phyloP scores from a whole-genome alignment of 495 filamentous ascomycete species.

The Neurospora sp. region DNA sequence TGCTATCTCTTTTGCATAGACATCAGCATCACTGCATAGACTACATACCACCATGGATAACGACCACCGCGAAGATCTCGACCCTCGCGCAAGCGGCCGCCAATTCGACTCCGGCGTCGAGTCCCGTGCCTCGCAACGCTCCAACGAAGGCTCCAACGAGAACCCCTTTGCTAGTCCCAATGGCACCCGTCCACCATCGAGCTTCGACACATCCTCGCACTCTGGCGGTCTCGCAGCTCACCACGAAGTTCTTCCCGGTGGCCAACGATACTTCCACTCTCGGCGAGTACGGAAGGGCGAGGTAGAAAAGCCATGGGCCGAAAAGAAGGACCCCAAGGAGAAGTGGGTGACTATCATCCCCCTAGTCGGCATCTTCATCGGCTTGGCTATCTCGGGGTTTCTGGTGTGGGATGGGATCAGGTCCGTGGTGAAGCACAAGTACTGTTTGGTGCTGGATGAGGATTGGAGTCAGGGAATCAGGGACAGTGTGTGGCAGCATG shows the following conservation, averaged over 20 bases:
- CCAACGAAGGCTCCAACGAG: constrained; percentile 2
- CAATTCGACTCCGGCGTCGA: neutral
- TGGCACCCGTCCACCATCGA: constrained; percentile 44
- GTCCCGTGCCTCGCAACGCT: neutral
- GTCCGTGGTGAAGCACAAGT: constrained; percentile 61
- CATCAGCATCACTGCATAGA: neutral
- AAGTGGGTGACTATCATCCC: constrained; percentile 81
- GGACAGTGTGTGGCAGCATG: constrained; percentile 58
- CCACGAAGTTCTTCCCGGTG: constrained; percentile 11
- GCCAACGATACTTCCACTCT: constrained; percentile 64
- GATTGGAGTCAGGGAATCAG: constrained; percentile 55
- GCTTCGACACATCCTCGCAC: constrained; percentile 36
- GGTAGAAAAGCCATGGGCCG: constrained; percentile 59
- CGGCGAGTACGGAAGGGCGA: constrained; percentile 60
- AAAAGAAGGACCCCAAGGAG: constrained; percentile 60
- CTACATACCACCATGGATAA: neutral
- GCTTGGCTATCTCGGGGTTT: constrained; percentile 54
- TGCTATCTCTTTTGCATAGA: neutral
- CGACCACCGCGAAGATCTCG: neutral
- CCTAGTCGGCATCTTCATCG: constrained; percentile 54
- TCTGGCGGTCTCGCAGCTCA: neutral
- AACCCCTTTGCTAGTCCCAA: constrained; percentile 53
- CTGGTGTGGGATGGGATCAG: constrained; percentile 61
- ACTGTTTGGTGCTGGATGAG: constrained; percentile 63
- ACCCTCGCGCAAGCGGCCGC: neutral